A percentile compares a stretch with the other conserved stretches of the same genome.
Conservation (phyloP, 2,329 filamentous ascomycete species). For the Rhynchosporium graminicola region DNA sequence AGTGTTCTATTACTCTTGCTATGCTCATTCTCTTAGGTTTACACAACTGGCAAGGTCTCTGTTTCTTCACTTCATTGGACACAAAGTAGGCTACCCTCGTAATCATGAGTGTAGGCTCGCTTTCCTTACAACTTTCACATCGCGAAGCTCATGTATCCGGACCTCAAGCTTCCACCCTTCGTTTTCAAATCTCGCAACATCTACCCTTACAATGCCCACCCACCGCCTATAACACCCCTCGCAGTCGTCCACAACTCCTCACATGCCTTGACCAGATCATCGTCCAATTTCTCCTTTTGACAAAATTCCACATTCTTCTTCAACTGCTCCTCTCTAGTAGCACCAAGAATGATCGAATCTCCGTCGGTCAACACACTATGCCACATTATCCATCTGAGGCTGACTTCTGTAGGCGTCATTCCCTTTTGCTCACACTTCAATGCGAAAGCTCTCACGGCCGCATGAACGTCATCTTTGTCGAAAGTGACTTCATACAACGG, state of each 20-base stretch:
- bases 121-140: too few species aligned
- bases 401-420: conserved; percentile 44
- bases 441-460: conserved; percentile 43
- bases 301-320: conserved; percentile 24
- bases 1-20: too few species aligned
- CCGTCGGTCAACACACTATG: conserved; percentile 35
- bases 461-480: conserved; percentile 37
- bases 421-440: conserved; percentile 45
- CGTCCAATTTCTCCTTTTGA: conserved; percentile 35
- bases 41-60: too few species aligned
- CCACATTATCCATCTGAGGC: conserved; percentile 45
- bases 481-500: conserved; percentile 21
- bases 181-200: neutral
- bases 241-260: conserved; percentile 22
- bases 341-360: conserved; percentile 38
- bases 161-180: neutral
- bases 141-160: neutral
- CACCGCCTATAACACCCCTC: conserved; percentile 4
- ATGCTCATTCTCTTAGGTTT: too few species aligned
- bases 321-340: conserved; percentile 28
- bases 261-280: conserved; percentile 37
- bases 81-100: too few species aligned
- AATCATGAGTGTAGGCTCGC: too few species aligned
- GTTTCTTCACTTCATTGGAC: too few species aligned
- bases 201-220: neutral